Evolutionary conservation across 2,329 filamentous ascomycete genomes (phyloP).

Genomic region (Aspergillus flavus): DNA sequence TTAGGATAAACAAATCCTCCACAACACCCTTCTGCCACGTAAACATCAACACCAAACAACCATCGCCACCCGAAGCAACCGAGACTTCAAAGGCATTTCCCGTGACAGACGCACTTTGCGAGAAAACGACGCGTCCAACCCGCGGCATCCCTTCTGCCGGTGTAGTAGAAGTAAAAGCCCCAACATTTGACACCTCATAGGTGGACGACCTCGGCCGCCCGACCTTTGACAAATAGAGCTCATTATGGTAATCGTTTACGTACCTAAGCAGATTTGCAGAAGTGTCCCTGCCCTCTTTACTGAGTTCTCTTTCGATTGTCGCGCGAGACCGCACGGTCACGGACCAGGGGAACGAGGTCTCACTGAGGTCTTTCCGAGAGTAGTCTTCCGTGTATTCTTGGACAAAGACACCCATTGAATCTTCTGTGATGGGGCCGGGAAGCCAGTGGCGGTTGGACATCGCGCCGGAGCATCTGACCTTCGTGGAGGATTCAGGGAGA

Average conservation of each 20-base stretch:
- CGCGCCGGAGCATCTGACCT: constrained; percentile 35
- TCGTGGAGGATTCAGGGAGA: constrained; percentile 31
- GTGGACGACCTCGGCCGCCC: constrained; percentile 42
- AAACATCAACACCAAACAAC: constrained; percentile 44
- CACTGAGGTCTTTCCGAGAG: constrained; percentile 21
- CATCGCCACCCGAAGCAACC: constrained; percentile 48
- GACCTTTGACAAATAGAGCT: constrained; percentile 39
- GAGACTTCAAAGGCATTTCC: constrained; percentile 44
- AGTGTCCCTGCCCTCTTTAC: constrained; percentile 35
- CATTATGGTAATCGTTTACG: constrained; percentile 41
- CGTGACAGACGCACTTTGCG: constrained; percentile 45
- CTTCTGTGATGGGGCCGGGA: constrained; percentile 34
- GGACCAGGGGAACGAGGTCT: constrained; percentile 34
- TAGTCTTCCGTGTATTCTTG: constrained; percentile 38
- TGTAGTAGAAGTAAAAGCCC: constrained; percentile 31
- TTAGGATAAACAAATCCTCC: constrained; percentile 28
- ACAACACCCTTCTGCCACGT: constrained; percentile 45
- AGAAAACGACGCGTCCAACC: constrained; percentile 48
- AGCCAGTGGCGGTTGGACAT: constrained; percentile 45
- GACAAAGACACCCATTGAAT: constrained; percentile 43
- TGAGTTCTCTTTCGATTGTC: constrained; percentile 32
- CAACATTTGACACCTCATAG: constrained; percentile 53
- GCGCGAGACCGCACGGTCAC: constrained; percentile 34
- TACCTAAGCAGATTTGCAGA: constrained; percentile 43
- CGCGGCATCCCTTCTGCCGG: constrained; percentile 20